phyloP scores from a whole-genome alignment of 1,139 yeast genomes.

The Hemisphaericaspora lyxosophila region DNA sequence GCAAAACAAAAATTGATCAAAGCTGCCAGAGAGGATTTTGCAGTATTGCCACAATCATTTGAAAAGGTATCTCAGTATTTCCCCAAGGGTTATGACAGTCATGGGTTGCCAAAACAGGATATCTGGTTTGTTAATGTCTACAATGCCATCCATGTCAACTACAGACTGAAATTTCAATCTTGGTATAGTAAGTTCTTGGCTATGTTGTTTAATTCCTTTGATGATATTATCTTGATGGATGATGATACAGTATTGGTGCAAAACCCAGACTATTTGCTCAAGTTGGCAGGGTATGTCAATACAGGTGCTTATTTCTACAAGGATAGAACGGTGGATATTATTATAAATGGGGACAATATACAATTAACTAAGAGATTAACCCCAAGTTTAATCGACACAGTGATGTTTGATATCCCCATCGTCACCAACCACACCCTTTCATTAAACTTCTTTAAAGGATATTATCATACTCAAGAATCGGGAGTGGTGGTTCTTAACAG shows the following conservation, averaged over 20 bases:
- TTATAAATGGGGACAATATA: neutral
- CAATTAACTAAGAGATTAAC: constrained; percentile 22
- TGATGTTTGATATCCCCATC: constrained; percentile 19
- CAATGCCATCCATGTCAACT: constrained; percentile 26
- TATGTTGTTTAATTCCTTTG: constrained; percentile 48
- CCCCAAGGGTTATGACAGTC: constrained; percentile 22
- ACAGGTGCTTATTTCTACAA: constrained; percentile 34
- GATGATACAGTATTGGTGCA: constrained; percentile 50
- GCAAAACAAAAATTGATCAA: constrained; percentile 24
- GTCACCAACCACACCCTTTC: constrained; percentile 1
- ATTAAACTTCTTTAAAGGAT: constrained; percentile 29
- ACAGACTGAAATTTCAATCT: constrained; percentile 30
- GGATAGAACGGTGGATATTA: constrained; percentile 22
- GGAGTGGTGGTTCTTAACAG: constrained; percentile 32
- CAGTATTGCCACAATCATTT: constrained; percentile 25
- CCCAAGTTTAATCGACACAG: constrained; percentile 30
- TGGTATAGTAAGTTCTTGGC: constrained; percentile 54
- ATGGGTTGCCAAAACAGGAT: constrained; percentile 39
- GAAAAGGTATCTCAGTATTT: constrained; percentile 21
- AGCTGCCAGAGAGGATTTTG: constrained; percentile 25
- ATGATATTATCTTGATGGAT: constrained; percentile 50
- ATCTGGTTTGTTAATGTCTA: constrained; percentile 46
- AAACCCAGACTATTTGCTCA: constrained; percentile 31
- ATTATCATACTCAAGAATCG: constrained; percentile 34
- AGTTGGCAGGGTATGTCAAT: constrained; percentile 22